Evolutionary conservation across 345 rosid genomes (phyloP).

Genomic region (Boechera retrofracta): DNA sequence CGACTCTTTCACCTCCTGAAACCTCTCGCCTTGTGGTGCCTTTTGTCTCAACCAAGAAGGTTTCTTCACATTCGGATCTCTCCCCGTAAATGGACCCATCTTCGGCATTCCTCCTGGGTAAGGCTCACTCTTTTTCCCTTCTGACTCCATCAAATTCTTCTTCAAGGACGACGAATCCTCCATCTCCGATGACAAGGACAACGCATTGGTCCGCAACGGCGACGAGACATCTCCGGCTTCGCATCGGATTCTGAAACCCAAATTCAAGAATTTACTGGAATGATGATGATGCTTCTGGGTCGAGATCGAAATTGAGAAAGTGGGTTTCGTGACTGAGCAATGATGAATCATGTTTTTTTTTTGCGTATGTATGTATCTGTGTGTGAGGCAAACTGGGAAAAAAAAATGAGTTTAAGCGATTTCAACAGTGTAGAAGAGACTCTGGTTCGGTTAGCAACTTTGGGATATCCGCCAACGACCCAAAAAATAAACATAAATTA

Average conservation of each 20-base stretch:
- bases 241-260: slow-evolving; percentile 52
- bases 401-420: neutral
- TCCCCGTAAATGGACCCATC: slow-evolving; percentile 76
- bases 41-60: slow-evolving; percentile 91
- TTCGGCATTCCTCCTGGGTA: slow-evolving; percentile 60
- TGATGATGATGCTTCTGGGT: slow-evolving; percentile 34
- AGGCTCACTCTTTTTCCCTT: slow-evolving; percentile 46
- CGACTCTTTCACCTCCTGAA: slow-evolving; percentile 74
- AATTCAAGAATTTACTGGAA: neutral
- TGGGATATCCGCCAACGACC: slow-evolving; percentile 34
- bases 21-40: slow-evolving; percentile 88
- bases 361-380: neutral
- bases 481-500: no score
- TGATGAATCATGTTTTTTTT: slow-evolving; percentile 40
- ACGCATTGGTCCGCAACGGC: slow-evolving; percentile 23
- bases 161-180: slow-evolving; percentile 35
- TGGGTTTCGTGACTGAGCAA: slow-evolving; percentile 56
- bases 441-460: slow-evolving; percentile 28
- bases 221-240: slow-evolving; percentile 45
- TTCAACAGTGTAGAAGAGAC: slow-evolving; percentile 18
- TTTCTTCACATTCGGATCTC: slow-evolving; percentile 85
- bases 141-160: slow-evolving; percentile 45
- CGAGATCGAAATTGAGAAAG: slow-evolving; percentile 53
- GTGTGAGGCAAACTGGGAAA: neutral
- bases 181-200: slow-evolving; percentile 30